A percentile compares a stretch with the other conserved stretches of the same genome.
phyloP scores from a whole-genome alignment of 805 yeast species.

The Yarrowia yakushimensis region DNA sequence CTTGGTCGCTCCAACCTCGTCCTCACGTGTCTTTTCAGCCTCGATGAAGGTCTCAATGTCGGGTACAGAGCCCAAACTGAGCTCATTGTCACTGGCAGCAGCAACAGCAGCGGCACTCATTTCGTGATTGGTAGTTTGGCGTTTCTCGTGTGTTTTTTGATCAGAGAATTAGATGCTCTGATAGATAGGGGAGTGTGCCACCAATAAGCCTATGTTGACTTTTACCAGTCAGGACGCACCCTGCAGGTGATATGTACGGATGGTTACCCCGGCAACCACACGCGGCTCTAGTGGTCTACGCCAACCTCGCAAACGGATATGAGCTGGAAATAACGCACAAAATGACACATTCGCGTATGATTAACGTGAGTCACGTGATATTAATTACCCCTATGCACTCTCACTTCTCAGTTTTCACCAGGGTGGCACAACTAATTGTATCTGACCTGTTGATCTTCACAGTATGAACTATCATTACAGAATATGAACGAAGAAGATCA shows the following conservation, averaged over 20 bases:
- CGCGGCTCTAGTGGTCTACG: no score
- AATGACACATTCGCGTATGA: no score
- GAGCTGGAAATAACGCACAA: no score
- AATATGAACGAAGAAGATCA: no score
- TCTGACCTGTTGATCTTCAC: no score
- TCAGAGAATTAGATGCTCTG: neutral
- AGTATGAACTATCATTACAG: no score
- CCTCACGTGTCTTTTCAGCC: constrained; percentile 8
- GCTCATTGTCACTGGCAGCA: neutral
- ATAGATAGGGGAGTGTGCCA: constrained; percentile 1
- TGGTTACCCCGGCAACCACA: neutral
- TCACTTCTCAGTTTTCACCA: no score
- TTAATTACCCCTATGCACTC: no score
- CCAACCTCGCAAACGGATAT: no score
- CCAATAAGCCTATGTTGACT: neutral
- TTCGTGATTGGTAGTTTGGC: neutral
- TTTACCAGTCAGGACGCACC: constrained; percentile 3
- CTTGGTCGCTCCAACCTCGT: neutral
- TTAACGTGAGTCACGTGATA: no score
- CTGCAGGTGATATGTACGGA: neutral
- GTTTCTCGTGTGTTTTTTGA: neutral
- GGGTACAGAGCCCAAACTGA: constrained; percentile 9
- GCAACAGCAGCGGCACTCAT: neutral
- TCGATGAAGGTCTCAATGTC: constrained; percentile 4
- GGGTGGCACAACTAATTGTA: no score